These are phyloP conservation scores for Rhynchospora breviuscula DNA, from an alignment of 176 grass and related monocot genomes.

Conservation along the genomic window DNA sequence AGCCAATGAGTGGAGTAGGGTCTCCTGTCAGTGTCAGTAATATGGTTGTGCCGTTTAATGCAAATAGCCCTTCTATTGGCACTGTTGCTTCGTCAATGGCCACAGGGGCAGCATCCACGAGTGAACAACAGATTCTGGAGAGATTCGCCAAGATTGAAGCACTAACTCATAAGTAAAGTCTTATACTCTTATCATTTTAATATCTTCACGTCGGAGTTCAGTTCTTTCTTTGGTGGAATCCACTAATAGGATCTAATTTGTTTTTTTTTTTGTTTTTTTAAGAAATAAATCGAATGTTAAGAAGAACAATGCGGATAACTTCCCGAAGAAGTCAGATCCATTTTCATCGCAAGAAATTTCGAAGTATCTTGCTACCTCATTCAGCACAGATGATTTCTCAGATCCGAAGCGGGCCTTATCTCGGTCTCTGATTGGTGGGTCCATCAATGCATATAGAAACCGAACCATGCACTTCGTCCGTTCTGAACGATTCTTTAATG, in stretches of 20 bases:
- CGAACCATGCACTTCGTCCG: constrained; percentile 54
- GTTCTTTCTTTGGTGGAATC: neutral
- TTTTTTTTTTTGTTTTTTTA: constrained; percentile 29
- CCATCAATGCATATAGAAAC: constrained; percentile 72
- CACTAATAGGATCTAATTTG: neutral
- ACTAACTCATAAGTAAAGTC: constrained; percentile 55
- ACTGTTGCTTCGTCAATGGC: neutral
- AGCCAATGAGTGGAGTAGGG: constrained; percentile 58
- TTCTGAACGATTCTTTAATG: constrained; percentile 49
- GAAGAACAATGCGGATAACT: constrained; percentile 72
- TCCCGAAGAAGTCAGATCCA: constrained; percentile 40
- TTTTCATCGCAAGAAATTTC: constrained; percentile 36
- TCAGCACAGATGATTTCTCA: constrained; percentile 53
- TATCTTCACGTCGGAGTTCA: constrained; percentile 7
- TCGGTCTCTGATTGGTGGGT: constrained; percentile 56
- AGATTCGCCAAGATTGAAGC: constrained; percentile 77
- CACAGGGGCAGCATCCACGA: constrained; percentile 40
- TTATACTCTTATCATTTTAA: constrained; percentile 24
- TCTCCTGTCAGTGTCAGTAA: constrained; percentile 98
- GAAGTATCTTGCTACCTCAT: constrained; percentile 37
- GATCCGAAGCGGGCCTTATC: constrained; percentile 62
- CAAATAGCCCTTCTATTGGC: constrained; percentile 76
- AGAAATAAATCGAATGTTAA: constrained; percentile 63
- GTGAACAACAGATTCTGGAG: constrained; percentile 76
- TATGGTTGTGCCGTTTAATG: constrained; percentile 55